Base-by-base conservation (phyloP, 305 asterid genomes). In the Andrographis paniculata region DNA sequence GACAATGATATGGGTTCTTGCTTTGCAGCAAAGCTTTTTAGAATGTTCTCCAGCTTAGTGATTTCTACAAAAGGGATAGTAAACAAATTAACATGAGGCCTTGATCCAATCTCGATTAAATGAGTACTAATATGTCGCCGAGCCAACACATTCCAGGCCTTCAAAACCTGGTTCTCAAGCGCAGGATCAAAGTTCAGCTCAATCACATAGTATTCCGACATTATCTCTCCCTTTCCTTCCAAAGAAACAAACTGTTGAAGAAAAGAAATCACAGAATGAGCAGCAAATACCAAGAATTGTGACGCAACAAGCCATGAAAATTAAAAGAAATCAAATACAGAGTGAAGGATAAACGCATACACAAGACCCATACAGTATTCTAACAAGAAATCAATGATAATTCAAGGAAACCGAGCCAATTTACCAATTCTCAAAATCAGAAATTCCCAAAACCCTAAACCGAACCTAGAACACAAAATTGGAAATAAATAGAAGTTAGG, bases 161-260 rank as follows among this genome's bases (percentile, higher is more conserved):
- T 88, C 60, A 88, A 53, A 37, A 84, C 95, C 68, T 88, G 97
- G 52, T 88, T 88, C 54, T 88, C 97, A 27, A 88, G 81, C 1
- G 89, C 94, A 6, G 97, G 93, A 70, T 84, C 97, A 46, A 88
- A 88, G 82, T 77, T 84, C 37, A 88, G 89, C 84, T 84, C 94
- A 58, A 88, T 59, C 7, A 93, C 83, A 45, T 88, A 88, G 54
- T 87, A 84, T 72, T 79, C 84, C 15, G 94, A 69, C 97, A 88
- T 88, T 64, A 75, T 52, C 80, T 68, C 72, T 67, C 52, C 55
- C 52, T 41, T 52, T 39, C 65, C 52, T 42, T 44, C 48, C 60
- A 48, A 37, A 17, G 56, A 50, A 58, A 54, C 17, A n/a, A 23
- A 37, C 14, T 5, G 42, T 3, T 13, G 38, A 4, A 38, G 20